phyloP scores from a whole-genome alignment of 169 alveolate genomes.

The Cardiosporidium cionae region DNA sequence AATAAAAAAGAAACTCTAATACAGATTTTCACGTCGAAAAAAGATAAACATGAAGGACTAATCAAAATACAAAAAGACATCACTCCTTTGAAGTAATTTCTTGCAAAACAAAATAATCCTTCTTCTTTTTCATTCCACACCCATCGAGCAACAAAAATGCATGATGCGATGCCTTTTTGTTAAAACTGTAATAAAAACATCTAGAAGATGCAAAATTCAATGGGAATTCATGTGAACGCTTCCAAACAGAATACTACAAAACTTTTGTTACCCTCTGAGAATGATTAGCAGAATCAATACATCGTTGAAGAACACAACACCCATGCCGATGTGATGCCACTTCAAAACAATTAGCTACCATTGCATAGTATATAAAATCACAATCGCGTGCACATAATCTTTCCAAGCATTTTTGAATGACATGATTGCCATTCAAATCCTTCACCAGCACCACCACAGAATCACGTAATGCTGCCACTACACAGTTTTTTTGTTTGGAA shows the following conservation, averaged over 20 bases:
- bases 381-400: conserved; percentile 58
- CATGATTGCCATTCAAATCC: conserved; percentile 87
- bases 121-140: neutral
- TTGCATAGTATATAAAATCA: conserved; percentile 69
- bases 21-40: too few relatives aligned
- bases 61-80: too few relatives aligned
- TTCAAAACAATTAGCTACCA: conserved; percentile 55
- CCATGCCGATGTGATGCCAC: conserved; percentile 86
- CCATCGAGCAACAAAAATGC: neutral
- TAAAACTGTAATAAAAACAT: neutral
- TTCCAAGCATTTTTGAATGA: conserved; percentile 70
- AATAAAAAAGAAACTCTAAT: too few relatives aligned
- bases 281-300: conserved; percentile 76
- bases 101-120: too few relatives aligned
- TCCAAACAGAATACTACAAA: neutral
- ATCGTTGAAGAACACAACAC: conserved; percentile 88
- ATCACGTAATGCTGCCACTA: conserved; percentile 31
- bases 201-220: neutral
- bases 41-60: too few relatives aligned
- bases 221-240: neutral
- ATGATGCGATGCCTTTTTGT: neutral
- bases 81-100: too few relatives aligned
- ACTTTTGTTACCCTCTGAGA: conserved; percentile 32
- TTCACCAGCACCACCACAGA: conserved; percentile 55
- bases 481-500: conserved; percentile 6